A percentile compares a stretch with the other conserved stretches of the same genome.
These are phyloP conservation scores for Castanea crenata DNA, from an alignment of 306 rosid genomes.

Conservation along the genomic window DNA sequence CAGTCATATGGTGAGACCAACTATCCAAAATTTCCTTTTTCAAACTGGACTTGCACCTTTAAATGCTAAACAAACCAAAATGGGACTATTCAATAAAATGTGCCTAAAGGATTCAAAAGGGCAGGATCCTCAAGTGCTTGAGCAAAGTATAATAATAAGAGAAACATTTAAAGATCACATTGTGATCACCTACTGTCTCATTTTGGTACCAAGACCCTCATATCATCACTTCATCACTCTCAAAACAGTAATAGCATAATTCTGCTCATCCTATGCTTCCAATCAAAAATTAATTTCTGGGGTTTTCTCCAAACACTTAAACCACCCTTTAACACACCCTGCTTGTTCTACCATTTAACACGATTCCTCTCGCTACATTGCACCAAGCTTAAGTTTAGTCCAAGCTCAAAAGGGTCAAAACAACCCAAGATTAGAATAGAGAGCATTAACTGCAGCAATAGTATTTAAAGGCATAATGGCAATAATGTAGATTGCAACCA, in stretches of 20 bases:
- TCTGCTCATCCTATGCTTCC: not conserved
- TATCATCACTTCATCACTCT: not conserved
- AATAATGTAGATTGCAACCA: conserved; percentile 15
- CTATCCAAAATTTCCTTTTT: not conserved
- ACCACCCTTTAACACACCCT: not conserved
- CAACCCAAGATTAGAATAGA: too few species aligned
- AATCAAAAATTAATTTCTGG: not conserved
- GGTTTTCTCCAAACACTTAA: not conserved
- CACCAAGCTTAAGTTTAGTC: not conserved
- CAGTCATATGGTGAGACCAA: not conserved
- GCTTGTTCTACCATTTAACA: not conserved
- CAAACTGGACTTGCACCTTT: not conserved
- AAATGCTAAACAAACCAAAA: not conserved
- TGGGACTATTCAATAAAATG: not conserved
- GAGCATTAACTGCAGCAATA: too few species aligned
- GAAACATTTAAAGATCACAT: not conserved
- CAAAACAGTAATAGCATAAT: not conserved
- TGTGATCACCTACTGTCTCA: not conserved
- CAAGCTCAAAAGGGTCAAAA: not conserved
- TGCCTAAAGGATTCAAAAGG: not conserved
- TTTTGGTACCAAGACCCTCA: not conserved
- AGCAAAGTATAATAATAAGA: not conserved
- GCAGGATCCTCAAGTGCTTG: not conserved
- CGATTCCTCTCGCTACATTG: not conserved
- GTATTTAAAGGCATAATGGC: conserved; percentile 5